Evolutionary conservation across 2,329 filamentous ascomycete species (phyloP).

Genomic region (Rhynchosporium agropyri): DNA sequence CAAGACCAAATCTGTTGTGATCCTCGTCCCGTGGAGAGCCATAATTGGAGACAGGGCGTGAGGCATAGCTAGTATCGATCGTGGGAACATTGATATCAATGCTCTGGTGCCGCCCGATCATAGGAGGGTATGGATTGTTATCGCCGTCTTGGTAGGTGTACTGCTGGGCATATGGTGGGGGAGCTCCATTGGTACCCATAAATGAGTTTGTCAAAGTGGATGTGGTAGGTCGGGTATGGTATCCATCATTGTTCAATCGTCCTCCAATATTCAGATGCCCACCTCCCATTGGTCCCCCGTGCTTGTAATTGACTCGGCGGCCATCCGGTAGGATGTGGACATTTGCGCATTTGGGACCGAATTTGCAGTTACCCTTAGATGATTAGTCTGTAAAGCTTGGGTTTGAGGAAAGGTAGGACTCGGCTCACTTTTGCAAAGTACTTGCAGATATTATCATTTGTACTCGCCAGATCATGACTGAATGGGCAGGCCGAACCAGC

Average conservation of each 20-base stretch:
- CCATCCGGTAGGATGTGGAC: constrained; percentile 95
- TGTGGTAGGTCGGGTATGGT: constrained; percentile 67
- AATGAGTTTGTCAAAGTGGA: constrained; percentile 77
- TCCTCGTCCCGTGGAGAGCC: constrained; percentile 82
- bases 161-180: constrained; percentile 45
- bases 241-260: constrained; percentile 68
- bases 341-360: constrained; percentile 95
- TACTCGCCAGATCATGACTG: constrained; percentile 85
- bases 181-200: constrained; percentile 59
- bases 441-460: constrained; percentile 91
- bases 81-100: constrained; percentile 50
- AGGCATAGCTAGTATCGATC: constrained; percentile 57
- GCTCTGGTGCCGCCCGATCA: constrained; percentile 48
- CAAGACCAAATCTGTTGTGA: constrained; percentile 62
- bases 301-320: constrained; percentile 81
- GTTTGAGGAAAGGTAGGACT: background rate
- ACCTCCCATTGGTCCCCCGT: constrained; percentile 54
- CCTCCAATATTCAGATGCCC: constrained; percentile 63
- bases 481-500: constrained; percentile 96
- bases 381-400: constrained; percentile 30
- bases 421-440: constrained; percentile 91
- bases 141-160: constrained; percentile 55
- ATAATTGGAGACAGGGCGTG: constrained; percentile 63
- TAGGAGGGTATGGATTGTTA: constrained; percentile 53
- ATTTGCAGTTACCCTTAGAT: constrained; percentile 93